Evolutionary conservation across 1,284 basidiomycete species (phyloP).

Genomic region (Phylloporus gajari): DNA sequence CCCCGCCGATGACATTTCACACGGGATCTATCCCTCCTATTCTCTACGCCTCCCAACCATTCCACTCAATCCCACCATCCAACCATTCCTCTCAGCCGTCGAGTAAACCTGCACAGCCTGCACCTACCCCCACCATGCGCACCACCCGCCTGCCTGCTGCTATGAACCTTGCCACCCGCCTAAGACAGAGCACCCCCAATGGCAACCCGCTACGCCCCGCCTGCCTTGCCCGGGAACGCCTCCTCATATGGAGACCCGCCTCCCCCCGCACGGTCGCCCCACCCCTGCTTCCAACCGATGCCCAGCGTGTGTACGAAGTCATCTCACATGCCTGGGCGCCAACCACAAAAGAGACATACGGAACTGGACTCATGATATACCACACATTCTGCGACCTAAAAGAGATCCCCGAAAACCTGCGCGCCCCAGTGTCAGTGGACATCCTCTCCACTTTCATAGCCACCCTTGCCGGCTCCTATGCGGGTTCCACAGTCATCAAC

Average conservation of each 20-base stretch:
- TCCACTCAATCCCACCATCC: neutral
- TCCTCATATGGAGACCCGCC: neutral
- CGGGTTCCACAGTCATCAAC: neutral
- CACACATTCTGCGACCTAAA: too few species aligned
- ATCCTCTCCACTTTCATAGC: neutral
- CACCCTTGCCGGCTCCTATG: neutral
- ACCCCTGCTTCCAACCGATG: neutral
- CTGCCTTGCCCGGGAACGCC: neutral
- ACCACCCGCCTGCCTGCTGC: too few species aligned
- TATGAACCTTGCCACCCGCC: too few species aligned
- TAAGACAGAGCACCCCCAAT: too few species aligned
- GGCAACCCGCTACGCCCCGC: neutral
- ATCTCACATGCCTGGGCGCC: neutral
- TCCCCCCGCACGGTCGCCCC: neutral
- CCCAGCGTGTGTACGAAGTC: neutral
- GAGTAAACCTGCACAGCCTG: too few species aligned
- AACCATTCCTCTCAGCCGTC: neutral
- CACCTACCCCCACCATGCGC: neutral
- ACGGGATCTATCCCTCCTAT: neutral
- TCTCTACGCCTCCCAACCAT: neutral
- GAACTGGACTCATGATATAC: neutral
- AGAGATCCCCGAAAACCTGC: neutral
- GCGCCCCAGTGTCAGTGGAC: neutral
- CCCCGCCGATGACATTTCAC: neutral
- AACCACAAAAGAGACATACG: neutral